Conservation (phyloP, 108 stramenopile species). For the Skeletonema grethae region DNA sequence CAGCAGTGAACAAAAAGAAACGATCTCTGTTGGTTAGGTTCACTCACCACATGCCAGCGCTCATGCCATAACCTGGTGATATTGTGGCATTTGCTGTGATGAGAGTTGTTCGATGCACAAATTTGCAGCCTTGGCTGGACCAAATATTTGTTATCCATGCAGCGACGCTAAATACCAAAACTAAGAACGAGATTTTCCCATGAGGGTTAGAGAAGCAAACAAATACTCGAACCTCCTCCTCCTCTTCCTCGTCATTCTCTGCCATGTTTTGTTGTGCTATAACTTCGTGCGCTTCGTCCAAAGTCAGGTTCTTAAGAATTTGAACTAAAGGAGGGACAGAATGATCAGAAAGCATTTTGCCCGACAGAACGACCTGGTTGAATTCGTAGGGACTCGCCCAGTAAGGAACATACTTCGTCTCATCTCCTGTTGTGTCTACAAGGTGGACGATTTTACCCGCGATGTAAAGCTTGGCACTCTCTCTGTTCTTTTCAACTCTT, state of each 20-base stretch:
- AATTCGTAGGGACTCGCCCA: constrained; percentile 51
- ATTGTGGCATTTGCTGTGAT: constrained; percentile 8
- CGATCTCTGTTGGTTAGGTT: no score
- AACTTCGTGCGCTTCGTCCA: constrained; percentile 34
- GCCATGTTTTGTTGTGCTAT: neutral
- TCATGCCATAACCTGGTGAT: constrained; percentile 7
- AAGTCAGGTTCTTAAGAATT: constrained; percentile 30
- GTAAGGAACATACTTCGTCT: constrained; percentile 46
- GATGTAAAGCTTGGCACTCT: constrained; percentile 39
- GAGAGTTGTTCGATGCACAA: constrained; percentile 8
- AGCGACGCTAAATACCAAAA: constrained; percentile 9
- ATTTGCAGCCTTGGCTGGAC: constrained; percentile 29
- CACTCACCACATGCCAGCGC: constrained; percentile 11
- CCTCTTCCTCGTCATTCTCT: constrained; percentile 4
- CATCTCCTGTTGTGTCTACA: constrained; percentile 46
- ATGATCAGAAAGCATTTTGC: constrained; percentile 42
- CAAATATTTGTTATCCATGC: constrained; percentile 13
- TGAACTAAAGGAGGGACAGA: constrained; percentile 27
- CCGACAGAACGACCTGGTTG: constrained; percentile 46
- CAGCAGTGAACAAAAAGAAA: no score
- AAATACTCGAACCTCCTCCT: constrained; percentile 13
- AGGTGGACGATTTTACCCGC: constrained; percentile 44
- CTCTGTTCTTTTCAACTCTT: constrained; percentile 37
- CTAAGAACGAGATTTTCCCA: constrained; percentile 9
- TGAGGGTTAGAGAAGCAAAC: constrained; percentile 34